Base-by-base conservation (phyloP, 805 yeast species). In the Lipomyces lipofer region DNA sequence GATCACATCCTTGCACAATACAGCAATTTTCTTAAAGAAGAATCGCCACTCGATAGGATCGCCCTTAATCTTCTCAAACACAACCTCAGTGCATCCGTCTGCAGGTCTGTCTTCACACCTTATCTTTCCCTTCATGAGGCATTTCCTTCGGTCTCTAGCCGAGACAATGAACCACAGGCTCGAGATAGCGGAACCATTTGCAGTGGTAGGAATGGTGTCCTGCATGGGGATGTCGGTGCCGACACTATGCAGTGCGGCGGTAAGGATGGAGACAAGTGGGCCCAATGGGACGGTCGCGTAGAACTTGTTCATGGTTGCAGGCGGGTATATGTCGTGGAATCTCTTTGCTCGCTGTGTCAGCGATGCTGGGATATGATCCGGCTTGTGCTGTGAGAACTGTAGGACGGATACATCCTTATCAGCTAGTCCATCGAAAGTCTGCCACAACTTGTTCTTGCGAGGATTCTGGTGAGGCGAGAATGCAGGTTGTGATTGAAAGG, bases 41-140 rank as follows among this genome's bases (percentile, higher is more conserved):
- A 82, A 69, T 67, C 90, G 75, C 90, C 90, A 85, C 66, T 85
- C 90, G 38, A 85, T 65, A 0, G 90, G 89, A 68, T 85, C 89
- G 0, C 86, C 88, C 32, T 76, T 75, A 2, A 76, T 71, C 60
- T 80, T 81, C 33, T 77, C 67, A 62, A 85, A 83, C 49, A 78
- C 80, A 0, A 85, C 73, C 48, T 76, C 78, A 53, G 65, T 49
- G 71, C 62, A 27, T 72, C 71, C 29, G 8, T 46, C 48, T 17
- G 32, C 44, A 24, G 42, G 50, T 56, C 49, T 32, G 4, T 21
- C 44, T 38, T 45, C 19, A 44, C 66, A 58, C 30, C 46, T 43
- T 24, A 65, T 56, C 22, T 53, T 55, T 1, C 70, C 71, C 8
- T 29, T 33, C 43, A 66, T 52, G 2, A 43, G 52, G 39, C 65